Conservation (phyloP, 176 grass and related monocot species). For the Ananas comosus region DNA sequence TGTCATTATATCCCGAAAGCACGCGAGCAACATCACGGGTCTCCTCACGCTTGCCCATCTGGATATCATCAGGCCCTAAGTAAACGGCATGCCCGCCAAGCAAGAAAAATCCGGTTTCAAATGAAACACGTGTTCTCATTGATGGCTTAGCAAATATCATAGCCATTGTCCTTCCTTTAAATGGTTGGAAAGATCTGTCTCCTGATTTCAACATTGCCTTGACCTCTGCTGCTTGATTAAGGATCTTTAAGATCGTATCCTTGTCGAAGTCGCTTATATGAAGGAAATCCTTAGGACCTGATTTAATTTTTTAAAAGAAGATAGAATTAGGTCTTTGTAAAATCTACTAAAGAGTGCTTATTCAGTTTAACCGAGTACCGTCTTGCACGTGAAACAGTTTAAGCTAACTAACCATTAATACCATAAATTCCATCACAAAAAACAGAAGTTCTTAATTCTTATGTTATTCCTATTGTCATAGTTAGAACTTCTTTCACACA, state of each 20-base stretch:
- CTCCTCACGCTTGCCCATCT: conserved; percentile 97
- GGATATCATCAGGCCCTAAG: conserved; percentile 90
- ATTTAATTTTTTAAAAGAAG: conserved; percentile 37
- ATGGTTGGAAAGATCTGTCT: conserved; percentile 78
- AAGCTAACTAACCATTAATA: no score
- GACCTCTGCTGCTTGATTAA: conserved; percentile 67
- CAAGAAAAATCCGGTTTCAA: conserved; percentile 91
- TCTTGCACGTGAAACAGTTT: no score
- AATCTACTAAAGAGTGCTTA: background rate
- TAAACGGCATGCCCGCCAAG: conserved; percentile 94
- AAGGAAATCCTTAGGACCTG: conserved; percentile 69
- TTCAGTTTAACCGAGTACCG: background rate
- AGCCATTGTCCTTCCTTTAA: conserved; percentile 93
- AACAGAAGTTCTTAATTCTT: no score
- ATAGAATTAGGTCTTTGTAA: background rate
- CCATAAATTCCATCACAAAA: no score
- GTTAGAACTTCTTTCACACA: no score
- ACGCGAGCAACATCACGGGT: conserved; percentile 94
- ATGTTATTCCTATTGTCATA: no score
- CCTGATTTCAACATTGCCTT: conserved; percentile 79
- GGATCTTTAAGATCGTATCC: conserved; percentile 74
- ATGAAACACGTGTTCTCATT: conserved; percentile 95
- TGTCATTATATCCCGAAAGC: conserved; percentile 87
- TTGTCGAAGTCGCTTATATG: conserved; percentile 93
- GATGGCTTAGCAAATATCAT: conserved; percentile 98